These are phyloP conservation scores for Pleurotus giganteus DNA, from an alignment of 768 basidiomycete species.

Conservation along the genomic window DNA sequence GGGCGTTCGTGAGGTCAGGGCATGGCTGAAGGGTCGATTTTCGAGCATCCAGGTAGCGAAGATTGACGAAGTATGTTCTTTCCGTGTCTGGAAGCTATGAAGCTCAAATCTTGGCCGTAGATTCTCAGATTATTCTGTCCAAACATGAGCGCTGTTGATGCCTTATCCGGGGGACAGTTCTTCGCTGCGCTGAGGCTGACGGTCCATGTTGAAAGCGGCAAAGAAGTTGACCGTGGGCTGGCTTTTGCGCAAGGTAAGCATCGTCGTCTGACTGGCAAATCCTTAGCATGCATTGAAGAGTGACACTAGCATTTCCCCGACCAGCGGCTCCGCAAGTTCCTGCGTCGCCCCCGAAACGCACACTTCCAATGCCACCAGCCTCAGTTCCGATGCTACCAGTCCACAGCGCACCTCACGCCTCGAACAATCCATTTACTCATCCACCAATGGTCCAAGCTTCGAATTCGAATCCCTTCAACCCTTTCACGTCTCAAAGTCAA, in stretches of 20 bases:
- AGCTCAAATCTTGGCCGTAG: slow-evolving; percentile 29
- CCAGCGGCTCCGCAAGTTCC: slow-evolving; percentile 16
- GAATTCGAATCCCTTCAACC: slow-evolving; percentile 11
- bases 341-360: slow-evolving; percentile 22
- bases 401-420: neutral
- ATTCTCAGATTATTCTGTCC: slow-evolving; percentile 67
- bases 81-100: neutral
- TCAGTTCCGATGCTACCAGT: slow-evolving; percentile 9
- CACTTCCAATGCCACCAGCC: slow-evolving; percentile 10
- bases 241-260: slow-evolving; percentile 74
- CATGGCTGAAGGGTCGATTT: slow-evolving; percentile 76
- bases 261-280: slow-evolving; percentile 2
- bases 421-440: slow-evolving; percentile 12
- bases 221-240: slow-evolving; percentile 58
- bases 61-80: slow-evolving; percentile 55
- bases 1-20: slow-evolving; percentile 65
- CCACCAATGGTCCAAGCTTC: slow-evolving; percentile 17
- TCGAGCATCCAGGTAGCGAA: slow-evolving; percentile 44
- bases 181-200: slow-evolving; percentile 73
- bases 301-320: slow-evolving; percentile 12
- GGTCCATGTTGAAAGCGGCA: slow-evolving; percentile 58
- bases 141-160: slow-evolving; percentile 47
- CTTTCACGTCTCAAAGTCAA: slow-evolving; percentile 27
- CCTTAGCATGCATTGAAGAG: neutral
- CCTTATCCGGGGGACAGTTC: slow-evolving; percentile 67